Percentiles rank a stretch among this genome's conserved stretches.
Evolutionary conservation across 2,329 filamentous ascomycete species (phyloP).

Genomic region (Colletotrichum ledebouriae): DNA sequence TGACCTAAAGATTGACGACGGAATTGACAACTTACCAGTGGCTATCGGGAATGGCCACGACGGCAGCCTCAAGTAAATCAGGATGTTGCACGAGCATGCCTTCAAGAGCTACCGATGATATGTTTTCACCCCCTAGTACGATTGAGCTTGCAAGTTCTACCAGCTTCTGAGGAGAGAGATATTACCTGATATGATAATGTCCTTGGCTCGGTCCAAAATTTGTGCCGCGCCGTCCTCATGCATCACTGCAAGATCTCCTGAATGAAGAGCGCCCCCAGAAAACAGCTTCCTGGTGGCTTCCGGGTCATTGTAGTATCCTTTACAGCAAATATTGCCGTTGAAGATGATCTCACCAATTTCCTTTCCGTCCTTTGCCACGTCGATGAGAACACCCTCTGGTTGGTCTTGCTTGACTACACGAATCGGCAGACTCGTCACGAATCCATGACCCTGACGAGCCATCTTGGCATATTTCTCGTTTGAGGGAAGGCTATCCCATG

Average conservation of each 20-base stretch:
- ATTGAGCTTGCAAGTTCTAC: conserved; percentile 11
- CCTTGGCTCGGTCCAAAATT: conserved; percentile 94
- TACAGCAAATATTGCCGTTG: conserved; percentile 89
- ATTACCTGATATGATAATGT: conserved; percentile 95
- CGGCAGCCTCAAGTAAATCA: conserved; percentile 89
- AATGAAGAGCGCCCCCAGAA: conserved; percentile 87
- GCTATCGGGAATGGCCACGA: conserved; percentile 87
- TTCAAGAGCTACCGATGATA: conserved; percentile 93
- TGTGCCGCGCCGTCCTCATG: conserved; percentile 87
- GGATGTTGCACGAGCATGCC: conserved; percentile 90
- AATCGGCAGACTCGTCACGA: conserved; percentile 83
- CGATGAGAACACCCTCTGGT: conserved; percentile 73
- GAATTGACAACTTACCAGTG: conserved; percentile 71
- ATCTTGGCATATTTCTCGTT: conserved; percentile 89
- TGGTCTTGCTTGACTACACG: conserved; percentile 86
- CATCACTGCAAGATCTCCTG: conserved; percentile 93
- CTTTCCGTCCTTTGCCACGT: conserved; percentile 77
- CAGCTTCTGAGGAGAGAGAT: background rate
- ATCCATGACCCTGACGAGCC: conserved; percentile 95
- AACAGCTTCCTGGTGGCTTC: conserved; percentile 91
- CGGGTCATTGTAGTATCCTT: conserved; percentile 91
- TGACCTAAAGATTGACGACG: background rate
- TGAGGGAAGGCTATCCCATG: conserved; percentile 80
- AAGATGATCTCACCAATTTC: conserved; percentile 91
- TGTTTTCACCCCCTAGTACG: conserved; percentile 88